These are phyloP conservation scores for Metschnikowia continentalis DNA, from an alignment of 805 yeast genomes.

Conservation along the genomic window DNA sequence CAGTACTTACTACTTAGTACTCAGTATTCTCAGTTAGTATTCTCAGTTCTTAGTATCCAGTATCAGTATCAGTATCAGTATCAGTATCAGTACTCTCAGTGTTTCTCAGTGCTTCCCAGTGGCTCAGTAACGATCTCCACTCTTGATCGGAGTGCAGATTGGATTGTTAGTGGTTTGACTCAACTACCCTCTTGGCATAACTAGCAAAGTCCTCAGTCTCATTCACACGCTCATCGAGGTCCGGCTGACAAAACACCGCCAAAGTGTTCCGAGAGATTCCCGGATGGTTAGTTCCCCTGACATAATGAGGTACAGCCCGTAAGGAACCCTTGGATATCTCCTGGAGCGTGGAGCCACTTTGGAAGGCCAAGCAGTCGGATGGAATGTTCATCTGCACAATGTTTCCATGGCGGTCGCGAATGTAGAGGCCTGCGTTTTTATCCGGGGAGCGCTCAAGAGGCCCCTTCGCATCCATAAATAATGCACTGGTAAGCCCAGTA, in stretches of 20 bases:
- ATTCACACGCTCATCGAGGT: slow-evolving; percentile 46
- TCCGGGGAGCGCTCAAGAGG: slow-evolving; percentile 32
- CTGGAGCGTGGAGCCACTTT: slow-evolving; percentile 55
- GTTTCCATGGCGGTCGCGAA: slow-evolving; percentile 41
- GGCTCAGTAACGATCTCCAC: no score
- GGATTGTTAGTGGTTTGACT: slow-evolving; percentile 5
- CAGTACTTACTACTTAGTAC: no score
- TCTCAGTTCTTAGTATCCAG: no score
- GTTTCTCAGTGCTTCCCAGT: no score
- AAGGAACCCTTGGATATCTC: slow-evolving; percentile 46
- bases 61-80: no score
- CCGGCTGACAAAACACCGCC: slow-evolving; percentile 62
- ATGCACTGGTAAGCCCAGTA: slow-evolving; percentile 55
- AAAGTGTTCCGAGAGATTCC: slow-evolving; percentile 48
- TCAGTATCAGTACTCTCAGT: no score
- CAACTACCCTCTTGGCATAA: slow-evolving; percentile 41
- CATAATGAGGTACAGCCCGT: slow-evolving; percentile 58
- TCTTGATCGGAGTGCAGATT: no score
- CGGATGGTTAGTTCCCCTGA: slow-evolving; percentile 38
- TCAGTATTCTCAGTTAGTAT: no score
- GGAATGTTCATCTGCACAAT: slow-evolving; percentile 53
- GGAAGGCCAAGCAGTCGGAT: slow-evolving; percentile 52
- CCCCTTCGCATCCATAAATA: slow-evolving; percentile 41
- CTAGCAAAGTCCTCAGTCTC: slow-evolving; percentile 45
- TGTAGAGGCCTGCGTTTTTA: slow-evolving; percentile 47